phyloP scores from a whole-genome alignment of 2,329 filamentous ascomycete genomes.

The Neofusicoccum ribis region DNA sequence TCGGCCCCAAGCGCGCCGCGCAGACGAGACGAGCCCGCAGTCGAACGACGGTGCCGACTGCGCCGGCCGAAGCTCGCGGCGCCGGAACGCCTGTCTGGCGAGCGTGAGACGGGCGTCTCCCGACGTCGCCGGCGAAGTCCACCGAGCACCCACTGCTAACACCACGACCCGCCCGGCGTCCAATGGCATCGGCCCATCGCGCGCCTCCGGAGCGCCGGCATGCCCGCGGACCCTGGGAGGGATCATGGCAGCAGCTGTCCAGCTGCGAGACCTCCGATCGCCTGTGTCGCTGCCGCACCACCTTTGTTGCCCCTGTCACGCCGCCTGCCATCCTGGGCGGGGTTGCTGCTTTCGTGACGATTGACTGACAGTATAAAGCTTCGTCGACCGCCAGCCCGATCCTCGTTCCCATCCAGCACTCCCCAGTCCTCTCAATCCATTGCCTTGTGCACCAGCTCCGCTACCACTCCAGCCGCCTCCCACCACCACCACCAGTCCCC shows the following conservation, averaged over 20 bases:
- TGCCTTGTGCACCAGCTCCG: neutral
- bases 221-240: conserved; percentile 15
- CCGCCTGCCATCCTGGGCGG: conserved; percentile 13
- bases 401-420: neutral
- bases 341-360: conserved; percentile 6
- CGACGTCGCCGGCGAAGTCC: neutral
- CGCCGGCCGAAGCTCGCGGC: conserved; percentile 12
- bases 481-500: neutral
- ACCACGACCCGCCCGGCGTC: neutral
- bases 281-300: neutral
- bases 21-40: neutral
- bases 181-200: conserved; percentile 14
- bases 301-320: conserved; percentile 11
- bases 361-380: conserved; percentile 15
- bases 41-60: neutral
- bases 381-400: neutral
- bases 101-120: conserved; percentile 8
- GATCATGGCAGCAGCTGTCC: neutral
- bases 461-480: neutral
- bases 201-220: conserved; percentile 13
- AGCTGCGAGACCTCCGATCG: conserved; percentile 4
- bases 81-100: neutral
- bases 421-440: neutral
- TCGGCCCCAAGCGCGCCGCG: neutral
- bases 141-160: neutral